A percentile compares a stretch with the other conserved stretches of the same genome.
Evolutionary conservation across 2,329 filamentous ascomycete genomes (phyloP).

Genomic region (Aspergillus versicolor): DNA sequence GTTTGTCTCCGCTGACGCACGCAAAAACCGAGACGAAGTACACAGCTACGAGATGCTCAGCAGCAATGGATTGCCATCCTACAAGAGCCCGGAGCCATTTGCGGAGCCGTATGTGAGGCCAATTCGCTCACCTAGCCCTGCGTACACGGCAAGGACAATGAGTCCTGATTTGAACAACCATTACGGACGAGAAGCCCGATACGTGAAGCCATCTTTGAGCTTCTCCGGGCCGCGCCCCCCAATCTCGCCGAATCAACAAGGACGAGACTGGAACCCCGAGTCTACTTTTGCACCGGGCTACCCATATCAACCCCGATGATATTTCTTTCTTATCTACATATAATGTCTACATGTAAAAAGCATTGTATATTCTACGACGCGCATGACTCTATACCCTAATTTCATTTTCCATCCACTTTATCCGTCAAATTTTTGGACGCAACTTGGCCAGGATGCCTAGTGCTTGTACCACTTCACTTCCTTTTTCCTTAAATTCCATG

Average conservation of each 20-base stretch:
- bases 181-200: constrained; percentile 47
- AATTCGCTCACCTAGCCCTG: constrained; percentile 22
- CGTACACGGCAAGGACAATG: constrained; percentile 13
- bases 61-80: constrained; percentile 17
- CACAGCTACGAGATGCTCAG: constrained; percentile 78
- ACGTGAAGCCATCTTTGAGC: constrained; percentile 48
- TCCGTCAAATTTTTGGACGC: background rate
- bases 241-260: constrained; percentile 22
- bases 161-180: constrained; percentile 22
- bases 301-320: constrained; percentile 4
- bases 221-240: constrained; percentile 50
- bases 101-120: constrained; percentile 28
- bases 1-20: constrained; percentile 85
- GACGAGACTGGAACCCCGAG: constrained; percentile 38
- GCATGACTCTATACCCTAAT: constrained; percentile 11
- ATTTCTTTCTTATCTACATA: background rate
- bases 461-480: background rate
- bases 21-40: constrained; percentile 61
- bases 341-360: constrained; percentile 2
- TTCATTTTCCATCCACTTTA: background rate
- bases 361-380: constrained; percentile 12
- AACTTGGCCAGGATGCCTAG: background rate
- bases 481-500: background rate
- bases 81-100: constrained; percentile 36
- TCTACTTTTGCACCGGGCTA: constrained; percentile 33